phyloP scores from a whole-genome alignment of 2,329 filamentous ascomycete species.

The Colletotrichum graminicola region DNA sequence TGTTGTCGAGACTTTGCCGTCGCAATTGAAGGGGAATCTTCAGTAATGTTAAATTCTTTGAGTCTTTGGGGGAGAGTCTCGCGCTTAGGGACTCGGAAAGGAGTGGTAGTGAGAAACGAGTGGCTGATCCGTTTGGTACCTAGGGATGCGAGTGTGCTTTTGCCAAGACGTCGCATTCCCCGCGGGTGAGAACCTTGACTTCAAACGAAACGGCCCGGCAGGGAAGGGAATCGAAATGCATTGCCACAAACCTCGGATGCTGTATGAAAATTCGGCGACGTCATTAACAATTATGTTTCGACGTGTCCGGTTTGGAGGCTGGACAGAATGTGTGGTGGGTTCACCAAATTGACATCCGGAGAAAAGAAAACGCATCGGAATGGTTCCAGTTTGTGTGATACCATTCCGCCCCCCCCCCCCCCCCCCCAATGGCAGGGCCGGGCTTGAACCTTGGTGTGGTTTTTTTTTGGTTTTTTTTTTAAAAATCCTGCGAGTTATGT shows the following conservation, averaged over 20 bases:
- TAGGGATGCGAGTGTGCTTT: slow-evolving; percentile 1
- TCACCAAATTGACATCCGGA: slow-evolving; percentile 10
- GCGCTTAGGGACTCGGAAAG: neutral
- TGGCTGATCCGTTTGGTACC: neutral
- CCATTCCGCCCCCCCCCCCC: neutral
- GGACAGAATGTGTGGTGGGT: slow-evolving; percentile 5
- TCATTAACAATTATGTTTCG: neutral
- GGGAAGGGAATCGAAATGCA: neutral
- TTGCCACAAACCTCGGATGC: neutral
- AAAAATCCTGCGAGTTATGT: slow-evolving; percentile 28
- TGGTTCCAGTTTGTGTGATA: slow-evolving; percentile 10
- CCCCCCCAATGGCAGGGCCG: slow-evolving; percentile 12
- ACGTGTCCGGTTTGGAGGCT: slow-evolving; percentile 8
- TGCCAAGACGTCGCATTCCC: slow-evolving; percentile 36
- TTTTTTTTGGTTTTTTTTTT: neutral
- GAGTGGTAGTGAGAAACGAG: slow-evolving; percentile 3
- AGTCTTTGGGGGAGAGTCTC: neutral
- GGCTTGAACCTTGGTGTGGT: neutral
- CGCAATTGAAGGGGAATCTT: neutral
- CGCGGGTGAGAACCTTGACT: slow-evolving; percentile 10
- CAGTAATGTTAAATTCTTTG: neutral
- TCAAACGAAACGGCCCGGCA: slow-evolving; percentile 4
- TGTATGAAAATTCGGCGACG: neutral
- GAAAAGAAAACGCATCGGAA: slow-evolving; percentile 31
- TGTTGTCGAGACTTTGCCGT: neutral